phyloP scores from a whole-genome alignment of 2,329 filamentous ascomycete species.

The Aspergillus neoniger region DNA sequence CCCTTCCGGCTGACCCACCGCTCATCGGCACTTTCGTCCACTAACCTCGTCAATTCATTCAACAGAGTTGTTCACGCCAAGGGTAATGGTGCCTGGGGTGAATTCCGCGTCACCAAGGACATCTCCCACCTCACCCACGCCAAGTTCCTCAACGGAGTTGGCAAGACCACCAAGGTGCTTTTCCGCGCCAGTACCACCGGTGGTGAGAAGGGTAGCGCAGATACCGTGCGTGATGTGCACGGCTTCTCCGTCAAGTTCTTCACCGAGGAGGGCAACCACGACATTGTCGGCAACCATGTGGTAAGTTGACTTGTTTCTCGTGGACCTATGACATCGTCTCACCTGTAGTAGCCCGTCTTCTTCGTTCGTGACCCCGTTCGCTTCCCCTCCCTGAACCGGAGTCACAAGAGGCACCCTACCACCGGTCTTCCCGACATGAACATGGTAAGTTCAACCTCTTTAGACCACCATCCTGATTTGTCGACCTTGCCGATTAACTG shows the following conservation, averaged over 20 bases:
- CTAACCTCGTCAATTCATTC: neutral
- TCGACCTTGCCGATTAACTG: no score
- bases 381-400: constrained; percentile 52
- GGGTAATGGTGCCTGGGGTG: constrained; percentile 7
- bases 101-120: constrained; percentile 10
- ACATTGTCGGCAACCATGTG: constrained; percentile 8
- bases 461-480: no score
- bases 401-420: constrained; percentile 66
- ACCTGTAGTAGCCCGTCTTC: constrained; percentile 41
- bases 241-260: constrained; percentile 9
- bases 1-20: neutral
- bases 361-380: constrained; percentile 49
- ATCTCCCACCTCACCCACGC: constrained; percentile 9
- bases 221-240: constrained; percentile 6
- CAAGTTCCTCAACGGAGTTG: constrained; percentile 6
- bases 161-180: constrained; percentile 5
- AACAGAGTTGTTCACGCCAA: constrained; percentile 9
- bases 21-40: neutral
- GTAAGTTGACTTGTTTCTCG: neutral
- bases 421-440: constrained; percentile 67
- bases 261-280: constrained; percentile 11
- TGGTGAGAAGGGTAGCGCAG: constrained; percentile 2
- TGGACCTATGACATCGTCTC: neutral
- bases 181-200: constrained; percentile 8
- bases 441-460: constrained; percentile 39